Conservation (phyloP, 306 rosid genomes). For the Adenanthera pavonina region DNA sequence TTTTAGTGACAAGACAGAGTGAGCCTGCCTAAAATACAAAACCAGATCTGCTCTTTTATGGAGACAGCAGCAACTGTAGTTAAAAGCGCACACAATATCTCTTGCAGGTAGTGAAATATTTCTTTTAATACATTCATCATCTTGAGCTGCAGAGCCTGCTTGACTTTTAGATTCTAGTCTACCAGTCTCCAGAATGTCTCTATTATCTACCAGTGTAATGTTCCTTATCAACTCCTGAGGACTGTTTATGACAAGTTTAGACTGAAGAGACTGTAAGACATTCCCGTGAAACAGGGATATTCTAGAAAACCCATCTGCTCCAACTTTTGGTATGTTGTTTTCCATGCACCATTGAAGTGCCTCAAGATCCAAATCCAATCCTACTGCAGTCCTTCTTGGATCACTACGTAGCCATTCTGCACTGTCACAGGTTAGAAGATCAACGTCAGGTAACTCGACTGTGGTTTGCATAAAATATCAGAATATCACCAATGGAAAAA, state of each 20-base stretch:
- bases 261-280: slow-evolving; percentile 77
- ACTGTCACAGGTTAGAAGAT: slow-evolving; percentile 52
- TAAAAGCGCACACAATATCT: slow-evolving; percentile 90
- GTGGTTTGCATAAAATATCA: slow-evolving; percentile 27
- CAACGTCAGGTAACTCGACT: slow-evolving; percentile 24
- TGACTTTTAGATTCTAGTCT: slow-evolving; percentile 45
- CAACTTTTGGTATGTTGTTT: slow-evolving; percentile 69
- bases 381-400: slow-evolving; percentile 77
- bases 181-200: slow-evolving; percentile 36
- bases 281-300: slow-evolving; percentile 90
- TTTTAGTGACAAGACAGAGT: slow-evolving; percentile 62
- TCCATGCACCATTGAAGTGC: slow-evolving; percentile 87
- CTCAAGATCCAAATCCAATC: slow-evolving; percentile 85
- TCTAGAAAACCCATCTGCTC: slow-evolving; percentile 76
- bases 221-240: slow-evolving; percentile 55
- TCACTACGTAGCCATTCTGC: slow-evolving; percentile 83
- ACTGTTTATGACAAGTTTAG: slow-evolving; percentile 59
- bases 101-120: slow-evolving; percentile 56
- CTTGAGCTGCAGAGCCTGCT: slow-evolving; percentile 47
- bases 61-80: slow-evolving; percentile 96
- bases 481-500: background rate
- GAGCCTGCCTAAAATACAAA: slow-evolving; percentile 80
- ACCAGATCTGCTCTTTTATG: slow-evolving; percentile 81
- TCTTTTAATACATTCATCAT: slow-evolving; percentile 45
- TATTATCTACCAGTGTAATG: slow-evolving; percentile 52